Evolutionary conservation across 768 basidiomycete species (phyloP).

Genomic region (Cystobasidiopsis lactophilus): DNA sequence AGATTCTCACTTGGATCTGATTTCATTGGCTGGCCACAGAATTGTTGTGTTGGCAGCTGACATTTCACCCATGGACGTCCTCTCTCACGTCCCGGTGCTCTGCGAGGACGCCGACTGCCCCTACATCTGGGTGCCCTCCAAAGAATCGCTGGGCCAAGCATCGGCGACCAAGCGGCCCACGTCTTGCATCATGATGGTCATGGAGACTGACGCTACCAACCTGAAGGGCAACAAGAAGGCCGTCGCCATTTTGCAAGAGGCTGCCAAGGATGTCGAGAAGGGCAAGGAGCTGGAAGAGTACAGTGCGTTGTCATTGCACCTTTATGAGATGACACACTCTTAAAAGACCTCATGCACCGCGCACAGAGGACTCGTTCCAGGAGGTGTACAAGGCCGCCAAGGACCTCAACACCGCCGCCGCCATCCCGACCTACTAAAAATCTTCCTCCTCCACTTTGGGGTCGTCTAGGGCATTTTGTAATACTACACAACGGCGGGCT

Average conservation of each 20-base stretch:
- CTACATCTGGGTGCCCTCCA: conserved; percentile 70
- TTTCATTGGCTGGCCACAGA: no score
- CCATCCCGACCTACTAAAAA: no score
- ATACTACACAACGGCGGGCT: no score
- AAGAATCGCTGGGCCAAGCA: conserved; percentile 86
- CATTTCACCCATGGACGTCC: conserved; percentile 95
- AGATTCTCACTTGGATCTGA: neutral
- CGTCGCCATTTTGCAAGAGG: conserved; percentile 33
- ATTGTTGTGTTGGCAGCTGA: conserved; percentile 82
- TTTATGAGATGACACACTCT: no score
- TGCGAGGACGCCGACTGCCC: conserved; percentile 83
- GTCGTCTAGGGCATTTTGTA: no score
- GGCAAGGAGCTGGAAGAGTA: neutral
- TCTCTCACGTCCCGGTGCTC: conserved; percentile 83
- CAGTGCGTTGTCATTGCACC: neutral
- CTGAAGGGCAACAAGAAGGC: conserved; percentile 32
- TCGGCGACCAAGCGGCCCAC: conserved; percentile 96
- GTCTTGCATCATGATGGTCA: conserved; percentile 88
- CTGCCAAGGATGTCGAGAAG: neutral
- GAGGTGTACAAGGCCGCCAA: no score
- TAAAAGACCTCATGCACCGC: no score
- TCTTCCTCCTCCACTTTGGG: no score
- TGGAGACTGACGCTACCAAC: conserved; percentile 46
- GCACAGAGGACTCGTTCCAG: no score
- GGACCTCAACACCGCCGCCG: no score